Conservation (phyloP, 495 filamentous ascomycete species). For the Astrothelium subdiscretum region DNA sequence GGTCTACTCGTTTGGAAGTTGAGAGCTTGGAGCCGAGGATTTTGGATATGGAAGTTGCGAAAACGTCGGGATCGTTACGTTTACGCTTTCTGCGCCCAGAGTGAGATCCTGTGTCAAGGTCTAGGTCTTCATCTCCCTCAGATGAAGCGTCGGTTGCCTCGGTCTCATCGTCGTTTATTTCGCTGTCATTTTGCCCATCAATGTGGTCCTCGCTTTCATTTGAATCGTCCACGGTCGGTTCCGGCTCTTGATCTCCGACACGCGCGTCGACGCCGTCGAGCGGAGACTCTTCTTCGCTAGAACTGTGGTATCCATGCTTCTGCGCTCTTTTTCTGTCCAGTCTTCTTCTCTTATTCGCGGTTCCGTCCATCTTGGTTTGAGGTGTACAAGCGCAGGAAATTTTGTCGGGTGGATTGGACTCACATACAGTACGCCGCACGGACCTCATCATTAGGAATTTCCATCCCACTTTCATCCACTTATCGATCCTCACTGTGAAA, state of each 20-base stretch:
- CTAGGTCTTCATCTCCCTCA: background rate
- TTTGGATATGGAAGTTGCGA: constrained; percentile 81
- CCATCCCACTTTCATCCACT: too few species aligned
- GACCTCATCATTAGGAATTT: too few species aligned
- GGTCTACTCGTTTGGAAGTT: constrained; percentile 66
- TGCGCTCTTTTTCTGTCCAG: constrained; percentile 37
- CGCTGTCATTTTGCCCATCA: constrained; percentile 27
- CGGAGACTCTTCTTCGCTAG: constrained; percentile 43
- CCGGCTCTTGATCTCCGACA: too few species aligned
- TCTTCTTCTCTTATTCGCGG: constrained; percentile 16
- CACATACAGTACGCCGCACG: too few species aligned
- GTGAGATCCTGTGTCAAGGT: constrained; percentile 2
- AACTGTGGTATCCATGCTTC: constrained; percentile 61
- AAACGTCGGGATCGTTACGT: constrained; percentile 80
- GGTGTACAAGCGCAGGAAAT: constrained; percentile 15
- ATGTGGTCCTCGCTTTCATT: constrained; percentile 12
- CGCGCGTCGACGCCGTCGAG: too few species aligned
- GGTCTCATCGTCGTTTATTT: constrained; percentile 25
- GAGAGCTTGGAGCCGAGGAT: constrained; percentile 83
- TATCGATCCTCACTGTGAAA: too few species aligned
- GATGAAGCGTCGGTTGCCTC: constrained; percentile 11
- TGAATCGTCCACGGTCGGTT: constrained; percentile 30
- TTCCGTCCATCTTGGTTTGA: background rate
- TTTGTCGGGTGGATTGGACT: background rate
- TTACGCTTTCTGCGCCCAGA: constrained; percentile 37